Conservation (phyloP, 768 basidiomycete genomes). For the Suillus alpinus region DNA sequence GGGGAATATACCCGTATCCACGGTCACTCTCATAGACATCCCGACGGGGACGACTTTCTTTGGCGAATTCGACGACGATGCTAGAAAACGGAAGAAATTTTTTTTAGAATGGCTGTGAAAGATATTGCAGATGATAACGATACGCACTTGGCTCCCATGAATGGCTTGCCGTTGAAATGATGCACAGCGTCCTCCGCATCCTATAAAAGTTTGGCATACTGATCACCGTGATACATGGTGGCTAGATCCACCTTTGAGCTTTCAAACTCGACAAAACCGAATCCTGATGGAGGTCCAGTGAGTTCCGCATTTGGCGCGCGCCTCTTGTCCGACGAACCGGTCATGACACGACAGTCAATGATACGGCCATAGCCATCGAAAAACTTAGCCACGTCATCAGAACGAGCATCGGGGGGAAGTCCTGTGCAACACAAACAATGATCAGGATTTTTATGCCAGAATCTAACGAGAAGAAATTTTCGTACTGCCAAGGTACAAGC, state of each 20-base stretch:
- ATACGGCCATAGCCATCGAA: constrained; percentile 91
- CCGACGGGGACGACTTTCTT: constrained; percentile 84
- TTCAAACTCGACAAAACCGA: constrained; percentile 97
- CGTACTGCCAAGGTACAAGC: constrained; percentile 85
- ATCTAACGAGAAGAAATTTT: constrained; percentile 12
- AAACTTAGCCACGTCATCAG: constrained; percentile 82
- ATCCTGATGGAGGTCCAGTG: constrained; percentile 50
- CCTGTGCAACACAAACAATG: constrained; percentile 39
- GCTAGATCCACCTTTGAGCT: constrained; percentile 54
- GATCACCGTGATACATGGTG: constrained; percentile 3
- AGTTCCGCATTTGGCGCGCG: constrained; percentile 14
- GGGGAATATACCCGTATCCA: constrained; percentile 47
- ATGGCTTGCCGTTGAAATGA: constrained; percentile 83
- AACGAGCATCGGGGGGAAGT: constrained; percentile 78
- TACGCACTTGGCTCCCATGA: constrained; percentile 82
- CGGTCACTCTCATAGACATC: constrained; percentile 64
- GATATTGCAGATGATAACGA: neutral
- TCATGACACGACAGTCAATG: constrained; percentile 92
- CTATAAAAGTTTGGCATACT: constrained; percentile 36
- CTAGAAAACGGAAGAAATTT: constrained; percentile 37
- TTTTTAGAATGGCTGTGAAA: constrained; percentile 1
- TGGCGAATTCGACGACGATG: constrained; percentile 95
- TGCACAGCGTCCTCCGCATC: constrained; percentile 94
- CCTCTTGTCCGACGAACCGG: constrained; percentile 51
- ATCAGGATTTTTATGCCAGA: constrained; percentile 3